Percentiles rank a stretch among this genome's conserved stretches.
Evolutionary conservation across 345 rosid genomes (phyloP).

Genomic region (Euclidium syriacum): DNA sequence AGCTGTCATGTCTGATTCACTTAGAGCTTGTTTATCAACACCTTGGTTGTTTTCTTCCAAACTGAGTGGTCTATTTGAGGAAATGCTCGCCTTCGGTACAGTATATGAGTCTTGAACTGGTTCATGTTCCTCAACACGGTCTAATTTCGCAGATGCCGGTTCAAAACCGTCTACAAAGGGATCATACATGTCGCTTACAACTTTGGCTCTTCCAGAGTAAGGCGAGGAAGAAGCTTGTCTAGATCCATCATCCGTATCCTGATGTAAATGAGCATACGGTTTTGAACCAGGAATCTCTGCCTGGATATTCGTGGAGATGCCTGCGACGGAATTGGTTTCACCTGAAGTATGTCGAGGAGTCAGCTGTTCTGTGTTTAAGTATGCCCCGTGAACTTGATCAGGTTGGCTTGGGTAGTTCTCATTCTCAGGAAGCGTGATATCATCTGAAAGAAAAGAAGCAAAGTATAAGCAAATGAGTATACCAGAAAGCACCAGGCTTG

Average conservation of each 20-base stretch:
- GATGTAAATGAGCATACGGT: neutral
- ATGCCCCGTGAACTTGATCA: constrained; percentile 14
- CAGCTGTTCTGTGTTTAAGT: constrained; percentile 25
- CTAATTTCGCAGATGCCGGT: constrained; percentile 43
- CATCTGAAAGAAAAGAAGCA: constrained; percentile 45
- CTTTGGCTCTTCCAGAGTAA: constrained; percentile 32
- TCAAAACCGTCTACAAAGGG: constrained; percentile 84
- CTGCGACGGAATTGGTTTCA: neutral
- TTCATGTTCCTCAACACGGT: constrained; percentile 39
- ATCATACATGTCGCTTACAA: constrained; percentile 62
- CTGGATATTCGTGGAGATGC: neutral
- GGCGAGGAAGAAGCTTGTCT: constrained; percentile 40
- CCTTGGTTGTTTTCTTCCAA: constrained; percentile 53
- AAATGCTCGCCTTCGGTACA: constrained; percentile 23
- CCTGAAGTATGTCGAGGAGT: neutral
- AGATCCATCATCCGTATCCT: constrained; percentile 32
- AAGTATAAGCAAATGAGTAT: neutral
- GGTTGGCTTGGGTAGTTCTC: constrained; percentile 32
- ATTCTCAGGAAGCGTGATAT: constrained; percentile 49
- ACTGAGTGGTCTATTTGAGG: constrained; percentile 46
- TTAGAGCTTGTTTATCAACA: constrained; percentile 37
- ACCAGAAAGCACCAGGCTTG: neutral
- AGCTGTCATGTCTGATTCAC: constrained; percentile 20
- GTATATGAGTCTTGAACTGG: constrained; percentile 33
- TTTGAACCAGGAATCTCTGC: neutral